Evolutionary conservation across 1,284 basidiomycete genomes (phyloP).

Genomic region (Puccinia hordei): DNA sequence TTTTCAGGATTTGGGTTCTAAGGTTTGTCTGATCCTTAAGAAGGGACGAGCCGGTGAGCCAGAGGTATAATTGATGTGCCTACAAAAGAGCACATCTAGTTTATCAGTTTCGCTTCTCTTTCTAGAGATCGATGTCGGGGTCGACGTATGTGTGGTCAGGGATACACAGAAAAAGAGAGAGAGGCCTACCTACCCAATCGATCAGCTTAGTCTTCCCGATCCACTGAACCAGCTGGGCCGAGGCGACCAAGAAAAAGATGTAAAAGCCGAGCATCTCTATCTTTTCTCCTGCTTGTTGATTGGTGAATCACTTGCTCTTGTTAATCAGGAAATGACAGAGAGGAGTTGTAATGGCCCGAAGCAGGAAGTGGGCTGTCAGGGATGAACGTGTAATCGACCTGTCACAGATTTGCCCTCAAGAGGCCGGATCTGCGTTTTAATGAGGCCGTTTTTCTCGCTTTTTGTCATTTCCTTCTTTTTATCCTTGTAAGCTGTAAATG

Average conservation of each 20-base stretch:
- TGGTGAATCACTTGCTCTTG: not conserved
- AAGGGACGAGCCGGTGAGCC: conserved; percentile 62
- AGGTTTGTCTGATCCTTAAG: conserved; percentile 68
- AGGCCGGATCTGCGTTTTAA: too few relatives aligned
- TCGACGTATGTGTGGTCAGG: too few relatives aligned
- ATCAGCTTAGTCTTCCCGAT: conserved; percentile 79
- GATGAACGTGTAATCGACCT: too few relatives aligned
- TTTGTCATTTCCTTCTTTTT: too few relatives aligned
- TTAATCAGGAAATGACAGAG: too few relatives aligned
- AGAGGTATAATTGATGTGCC: conserved; percentile 52
- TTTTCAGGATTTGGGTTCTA: conserved; percentile 73
- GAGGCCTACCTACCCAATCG: conserved; percentile 68
- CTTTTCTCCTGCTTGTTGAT: not conserved
- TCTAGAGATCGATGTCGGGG: not conserved
- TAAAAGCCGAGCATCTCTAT: conserved; percentile 66
- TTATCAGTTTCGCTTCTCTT: not conserved
- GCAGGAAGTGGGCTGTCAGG: too few relatives aligned
- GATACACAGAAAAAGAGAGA: not conserved
- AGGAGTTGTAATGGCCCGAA: too few relatives aligned
- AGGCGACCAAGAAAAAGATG: conserved; percentile 76
- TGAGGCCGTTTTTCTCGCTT: too few relatives aligned
- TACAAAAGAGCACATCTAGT: conserved; percentile 4
- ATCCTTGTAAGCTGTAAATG: too few relatives aligned
- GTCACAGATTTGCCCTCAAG: too few relatives aligned
- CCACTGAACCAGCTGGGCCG: conserved; percentile 81